Percentiles rank a stretch among this genome's conserved stretches.
Conservation (phyloP, 768 basidiomycete genomes). For the Heimioporus sp. region DNA sequence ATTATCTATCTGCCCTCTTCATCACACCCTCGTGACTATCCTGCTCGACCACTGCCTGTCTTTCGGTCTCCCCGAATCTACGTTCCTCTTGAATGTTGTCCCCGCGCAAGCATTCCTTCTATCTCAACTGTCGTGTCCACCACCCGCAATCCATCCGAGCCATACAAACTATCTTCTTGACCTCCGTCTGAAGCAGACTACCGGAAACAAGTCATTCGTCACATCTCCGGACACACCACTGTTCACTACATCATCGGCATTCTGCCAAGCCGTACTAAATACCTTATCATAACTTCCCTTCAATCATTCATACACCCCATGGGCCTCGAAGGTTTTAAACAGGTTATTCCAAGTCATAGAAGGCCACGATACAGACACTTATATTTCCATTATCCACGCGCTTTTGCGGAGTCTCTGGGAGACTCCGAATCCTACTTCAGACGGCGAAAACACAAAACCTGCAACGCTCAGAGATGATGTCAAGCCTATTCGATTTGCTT, state of each 20-base stretch:
- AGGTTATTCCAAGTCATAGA: slow-evolving; percentile 34
- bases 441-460: background rate
- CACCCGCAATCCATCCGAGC: slow-evolving; percentile 41
- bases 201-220: slow-evolving; percentile 7
- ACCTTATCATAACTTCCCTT: slow-evolving; percentile 19
- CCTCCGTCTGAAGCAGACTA: slow-evolving; percentile 40
- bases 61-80: slow-evolving; percentile 45
- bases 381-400: slow-evolving; percentile 29
- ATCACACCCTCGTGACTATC: slow-evolving; percentile 46
- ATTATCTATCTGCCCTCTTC: slow-evolving; percentile 41
- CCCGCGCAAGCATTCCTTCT: slow-evolving; percentile 39
- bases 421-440: background rate
- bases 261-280: slow-evolving; percentile 21
- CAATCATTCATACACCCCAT: slow-evolving; percentile 36
- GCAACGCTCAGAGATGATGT: slow-evolving; percentile 17
- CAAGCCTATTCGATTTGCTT: slow-evolving; percentile 22
- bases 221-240: background rate
- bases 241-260: slow-evolving; percentile 30
- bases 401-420: slow-evolving; percentile 25
- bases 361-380: slow-evolving; percentile 30
- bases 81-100: slow-evolving; percentile 39
- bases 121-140: slow-evolving; percentile 16
- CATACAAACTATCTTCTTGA: slow-evolving; percentile 48
- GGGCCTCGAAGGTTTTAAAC: slow-evolving; percentile 43
- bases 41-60: slow-evolving; percentile 52